phyloP scores from a whole-genome alignment of 768 basidiomycete species.

The Kwoniella sp. region DNA sequence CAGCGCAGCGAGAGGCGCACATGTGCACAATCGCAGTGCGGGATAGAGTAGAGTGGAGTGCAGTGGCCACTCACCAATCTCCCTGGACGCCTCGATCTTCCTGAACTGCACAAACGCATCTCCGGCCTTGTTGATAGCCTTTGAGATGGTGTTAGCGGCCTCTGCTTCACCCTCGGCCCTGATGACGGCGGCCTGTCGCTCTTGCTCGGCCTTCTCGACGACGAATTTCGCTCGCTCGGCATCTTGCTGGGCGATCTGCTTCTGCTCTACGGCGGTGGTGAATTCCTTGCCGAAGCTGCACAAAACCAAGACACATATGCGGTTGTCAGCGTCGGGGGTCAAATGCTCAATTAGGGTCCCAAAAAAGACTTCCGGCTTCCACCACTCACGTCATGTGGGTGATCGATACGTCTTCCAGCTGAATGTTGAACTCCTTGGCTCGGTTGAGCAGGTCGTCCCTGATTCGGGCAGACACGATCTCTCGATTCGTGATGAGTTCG shows the following conservation, averaged over 20 bases:
- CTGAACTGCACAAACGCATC: slow-evolving; percentile 93
- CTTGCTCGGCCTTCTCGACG: slow-evolving; percentile 99
- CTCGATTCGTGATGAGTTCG: slow-evolving; percentile 78
- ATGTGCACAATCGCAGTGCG: too few species aligned
- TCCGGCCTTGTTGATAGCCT: slow-evolving; percentile 87
- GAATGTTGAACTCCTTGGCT: slow-evolving; percentile 93
- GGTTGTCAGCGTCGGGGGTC: too few species aligned
- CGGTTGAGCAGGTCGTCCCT: slow-evolving; percentile 87
- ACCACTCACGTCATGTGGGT: slow-evolving; percentile 59
- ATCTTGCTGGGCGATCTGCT: slow-evolving; percentile 99
- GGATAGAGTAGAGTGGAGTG: background rate
- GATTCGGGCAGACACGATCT: slow-evolving; percentile 92
- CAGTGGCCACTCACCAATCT: slow-evolving; percentile 64
- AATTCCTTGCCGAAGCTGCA: slow-evolving; percentile 57
- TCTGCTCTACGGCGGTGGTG: slow-evolving; percentile 87
- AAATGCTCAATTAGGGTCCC: too few species aligned
- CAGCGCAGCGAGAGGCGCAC: too few species aligned
- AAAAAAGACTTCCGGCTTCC: too few species aligned
- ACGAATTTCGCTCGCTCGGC: slow-evolving; percentile 99
- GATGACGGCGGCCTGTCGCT: slow-evolving; percentile 96
- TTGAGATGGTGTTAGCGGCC: slow-evolving; percentile 89
- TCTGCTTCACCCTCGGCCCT: slow-evolving; percentile 98
- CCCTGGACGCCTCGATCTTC: slow-evolving; percentile 97
- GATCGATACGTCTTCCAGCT: slow-evolving; percentile 95
- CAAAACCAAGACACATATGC: too few species aligned